Base-by-base conservation (phyloP, 768 basidiomycete genomes). In the Naganishia onofrii region DNA sequence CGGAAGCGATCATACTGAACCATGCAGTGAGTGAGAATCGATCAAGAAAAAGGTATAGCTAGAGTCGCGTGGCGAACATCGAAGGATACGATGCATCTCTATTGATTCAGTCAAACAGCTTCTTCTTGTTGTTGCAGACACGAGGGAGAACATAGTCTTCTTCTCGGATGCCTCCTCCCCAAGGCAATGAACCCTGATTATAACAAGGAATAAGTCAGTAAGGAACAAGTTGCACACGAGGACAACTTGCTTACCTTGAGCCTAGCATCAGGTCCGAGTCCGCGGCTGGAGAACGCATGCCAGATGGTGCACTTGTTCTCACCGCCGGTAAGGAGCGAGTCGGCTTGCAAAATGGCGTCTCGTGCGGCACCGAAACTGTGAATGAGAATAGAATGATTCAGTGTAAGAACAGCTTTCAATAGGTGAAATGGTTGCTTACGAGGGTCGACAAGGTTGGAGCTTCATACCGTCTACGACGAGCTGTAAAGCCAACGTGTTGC, bases 401-500 rank as follows among this genome's bases (percentile, higher is more conserved):
- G n/a, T n/a, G n/a, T n/a, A n/a, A n/a, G n/a, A n/a, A n/a, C n/a
- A n/a, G n/a, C n/a, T n/a, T n/a, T n/a, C n/a, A n/a, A n/a, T n/a
- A n/a, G n/a, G n/a, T n/a, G n/a, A n/a, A n/a, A n/a, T n/a, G 17
- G 19, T 7, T 28, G 46, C 60, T 63, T 29, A 63, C 74, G 76
- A 76, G 8, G 95, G 95, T 31, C 89, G 85, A 83, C 95, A 99
- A 3, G 89, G 87, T 78, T 97, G 94, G 53, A 96, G 83, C 85
- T 97, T 97, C 93, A 99, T 95, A 12, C 85, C 93, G 78, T 89
- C 88, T 32, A 98, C 67, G 52, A 96, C 89, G 54, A 97, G 88
- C 79, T 87, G 87, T 13, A 92, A 81, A 46, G 86, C 83, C 67
- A 97, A 84, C 29, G 94, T 88, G 83, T 98, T 98, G 6, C 94